Base-by-base conservation (phyloP, 140 eudicot species). In the Ambrosia hybrid region DNA sequence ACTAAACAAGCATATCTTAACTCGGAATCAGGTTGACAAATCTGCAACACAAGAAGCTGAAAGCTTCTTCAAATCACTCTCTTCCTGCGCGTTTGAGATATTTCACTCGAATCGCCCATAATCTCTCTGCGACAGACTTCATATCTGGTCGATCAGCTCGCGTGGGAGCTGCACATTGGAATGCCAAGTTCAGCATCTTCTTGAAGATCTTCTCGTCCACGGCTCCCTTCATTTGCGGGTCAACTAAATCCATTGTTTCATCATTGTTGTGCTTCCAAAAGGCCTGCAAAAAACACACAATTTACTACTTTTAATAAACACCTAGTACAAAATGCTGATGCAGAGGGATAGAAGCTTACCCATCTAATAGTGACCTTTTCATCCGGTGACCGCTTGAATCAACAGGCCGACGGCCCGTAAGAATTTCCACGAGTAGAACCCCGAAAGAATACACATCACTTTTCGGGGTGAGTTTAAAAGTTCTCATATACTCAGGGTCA, bases 361-460 rank as follows among this genome's bases (percentile, higher is more conserved):
- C 99, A 93, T 93, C 89, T 85, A 63, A 90, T 75, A 4, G 90
- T 85, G 63, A 93, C 87, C 82, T 83, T 85, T 82, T 93, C 99
- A 0, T 85, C 88, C 9, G 88, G 67, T 0, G 84, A 62, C 77
- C 79, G 80, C 66, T 87, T 26, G 82, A 64, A 55, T 93, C 99
- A 56, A 93, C 96, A 21, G 99, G 99, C 8, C 99, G 87, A 33
- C 99, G 99, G 4, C 99, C 98, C 1, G 97, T 90, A 64, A 93
- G 79, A 75, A 90, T 88, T 77, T 93, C 99, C 33, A 93, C 26
- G n/a, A 93, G 80, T 56, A 93, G 51, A 59, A 93, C 85, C 41
- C 99, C 99, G 56, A 87, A 93, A 65, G 99, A 93, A 81, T 87
- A 93, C 9, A 93, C 99, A 66, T 93, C 99, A 30, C 99, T 93